Evolutionary conservation across 345 rosid species (phyloP), one percentile per base, ranked within the genome.

Genomic region (Raphanus raphanistrum): DNA sequence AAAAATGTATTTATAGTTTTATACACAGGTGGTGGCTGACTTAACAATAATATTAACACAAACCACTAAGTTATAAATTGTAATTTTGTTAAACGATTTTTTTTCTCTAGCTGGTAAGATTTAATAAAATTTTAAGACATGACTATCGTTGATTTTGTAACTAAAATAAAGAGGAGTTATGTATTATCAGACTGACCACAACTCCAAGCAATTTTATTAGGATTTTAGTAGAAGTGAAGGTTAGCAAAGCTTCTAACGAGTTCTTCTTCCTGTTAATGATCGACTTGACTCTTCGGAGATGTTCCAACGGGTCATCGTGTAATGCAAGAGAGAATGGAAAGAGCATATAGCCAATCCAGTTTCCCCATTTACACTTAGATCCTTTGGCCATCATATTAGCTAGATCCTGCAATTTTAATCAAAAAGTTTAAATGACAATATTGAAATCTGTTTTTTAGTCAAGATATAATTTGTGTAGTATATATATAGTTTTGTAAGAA

Each of bases 281-380:
- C 48, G 82, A 71, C 69, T 86, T 86, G 12, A 90, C 91, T 28
- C 21, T 41, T 54, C 73, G 84, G 29, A 86, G 78, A 81, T 86
- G 85, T 64, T 85, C 84, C 57, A 89, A 67, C 0, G 90, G 91
- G 54, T 88, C 89, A 48, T 82, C 59, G 16, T 52, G 71, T 16
- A 84, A 45, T 3, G 75, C 83, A 13, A 88, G 82, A 36, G 71
- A 80, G 32, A 89, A 81, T 0, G 94, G 94, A 16, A 86, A 55
- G 26, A 88, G 33, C 3, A 88, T 72, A 61, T 75, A 88, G 4
- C 86, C 94, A 6, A 88, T 77, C 86, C 85, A 77, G 60, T 86
- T 89, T 1, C 91, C 94, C 90, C 91, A 89, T 26, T 78, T 79
- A 66, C 76, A 85, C 29, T 79, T 77, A 0, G 83, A 73, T 25